Evolutionary conservation across 2,329 filamentous ascomycete genomes (phyloP).

Genomic region (Achaetomium macrosporum): DNA sequence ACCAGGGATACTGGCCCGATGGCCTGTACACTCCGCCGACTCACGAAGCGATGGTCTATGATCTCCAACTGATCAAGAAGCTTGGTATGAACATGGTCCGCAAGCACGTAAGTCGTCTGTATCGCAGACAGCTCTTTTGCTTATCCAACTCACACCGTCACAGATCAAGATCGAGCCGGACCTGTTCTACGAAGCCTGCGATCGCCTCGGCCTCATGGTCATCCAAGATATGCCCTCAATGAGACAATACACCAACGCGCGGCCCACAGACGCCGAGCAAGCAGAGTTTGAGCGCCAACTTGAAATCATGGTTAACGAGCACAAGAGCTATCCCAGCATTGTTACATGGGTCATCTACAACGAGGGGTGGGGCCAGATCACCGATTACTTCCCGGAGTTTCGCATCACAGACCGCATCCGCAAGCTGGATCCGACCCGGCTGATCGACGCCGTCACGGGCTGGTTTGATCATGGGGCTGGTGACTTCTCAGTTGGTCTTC

Average conservation of each 20-base stretch:
- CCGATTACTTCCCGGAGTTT: slow-evolving; percentile 48
- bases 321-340: slow-evolving; percentile 60
- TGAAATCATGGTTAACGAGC: slow-evolving; percentile 54
- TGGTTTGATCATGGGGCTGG: slow-evolving; percentile 65
- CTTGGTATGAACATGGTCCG: slow-evolving; percentile 66
- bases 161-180: slow-evolving; percentile 62
- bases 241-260: slow-evolving; percentile 28
- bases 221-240: slow-evolving; percentile 69
- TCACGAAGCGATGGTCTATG: slow-evolving; percentile 61
- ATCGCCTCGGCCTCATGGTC: slow-evolving; percentile 58
- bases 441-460: slow-evolving; percentile 58
- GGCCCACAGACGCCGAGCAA: slow-evolving; percentile 46
- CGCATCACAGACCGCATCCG: slow-evolving; percentile 49
- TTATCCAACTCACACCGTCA: not conserved
- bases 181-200: slow-evolving; percentile 62
- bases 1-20: slow-evolving; percentile 68
- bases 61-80: slow-evolving; percentile 57
- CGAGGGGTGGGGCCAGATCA: slow-evolving; percentile 63
- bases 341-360: slow-evolving; percentile 65
- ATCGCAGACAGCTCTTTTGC: not conserved
- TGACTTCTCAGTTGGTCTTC: slow-evolving; percentile 45
- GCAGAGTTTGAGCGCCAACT: slow-evolving; percentile 60
- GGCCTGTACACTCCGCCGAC: slow-evolving; percentile 61
- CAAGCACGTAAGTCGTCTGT: slow-evolving; percentile 51
- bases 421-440: slow-evolving; percentile 55